Conservation (phyloP, 2,329 filamentous ascomycete genomes). For the Zymoseptoria brevis region DNA sequence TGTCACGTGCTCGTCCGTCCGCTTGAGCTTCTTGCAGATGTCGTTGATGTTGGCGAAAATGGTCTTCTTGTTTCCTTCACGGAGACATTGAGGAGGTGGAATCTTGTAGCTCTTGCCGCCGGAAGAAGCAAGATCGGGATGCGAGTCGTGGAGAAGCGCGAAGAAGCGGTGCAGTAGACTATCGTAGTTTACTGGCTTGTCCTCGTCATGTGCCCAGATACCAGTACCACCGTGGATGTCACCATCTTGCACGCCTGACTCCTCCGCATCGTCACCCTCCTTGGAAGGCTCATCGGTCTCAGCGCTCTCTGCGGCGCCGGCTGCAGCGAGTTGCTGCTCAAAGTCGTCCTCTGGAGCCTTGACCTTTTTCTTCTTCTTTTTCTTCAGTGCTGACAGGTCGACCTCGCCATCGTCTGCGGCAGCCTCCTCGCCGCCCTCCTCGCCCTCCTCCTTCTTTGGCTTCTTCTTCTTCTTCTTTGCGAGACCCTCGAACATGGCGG, state of each 20-base stretch:
- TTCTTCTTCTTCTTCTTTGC: slow-evolving; percentile 65
- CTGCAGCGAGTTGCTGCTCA: slow-evolving; percentile 58
- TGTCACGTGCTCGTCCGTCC: slow-evolving; percentile 85
- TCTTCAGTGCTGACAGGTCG: slow-evolving; percentile 64
- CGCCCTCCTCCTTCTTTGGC: slow-evolving; percentile 34
- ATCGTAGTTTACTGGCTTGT: slow-evolving; percentile 71
- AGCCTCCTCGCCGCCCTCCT: slow-evolving; percentile 36
- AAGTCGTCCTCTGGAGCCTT: slow-evolving; percentile 54
- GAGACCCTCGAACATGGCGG: slow-evolving; percentile 31
- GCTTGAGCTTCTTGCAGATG: slow-evolving; percentile 99
- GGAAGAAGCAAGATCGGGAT: slow-evolving; percentile 79
- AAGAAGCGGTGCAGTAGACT: slow-evolving; percentile 89
- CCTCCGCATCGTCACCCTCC: slow-evolving; percentile 20
- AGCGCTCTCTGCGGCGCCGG: slow-evolving; percentile 46
- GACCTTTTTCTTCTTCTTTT: slow-evolving; percentile 67
- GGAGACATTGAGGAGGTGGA: slow-evolving; percentile 92
- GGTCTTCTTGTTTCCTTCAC: slow-evolving; percentile 99
- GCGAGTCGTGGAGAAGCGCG: slow-evolving; percentile 85
- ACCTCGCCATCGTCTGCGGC: slow-evolving; percentile 54
- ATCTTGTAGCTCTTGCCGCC: slow-evolving; percentile 94
- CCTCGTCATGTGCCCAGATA: slow-evolving; percentile 79
- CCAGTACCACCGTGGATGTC: slow-evolving; percentile 83
- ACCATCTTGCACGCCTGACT: slow-evolving; percentile 48
- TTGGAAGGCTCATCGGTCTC: slow-evolving; percentile 48
- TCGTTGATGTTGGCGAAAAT: slow-evolving; percentile 99